Base-by-base conservation (phyloP, 306 rosid genomes). In the Luffa acutangula region DNA sequence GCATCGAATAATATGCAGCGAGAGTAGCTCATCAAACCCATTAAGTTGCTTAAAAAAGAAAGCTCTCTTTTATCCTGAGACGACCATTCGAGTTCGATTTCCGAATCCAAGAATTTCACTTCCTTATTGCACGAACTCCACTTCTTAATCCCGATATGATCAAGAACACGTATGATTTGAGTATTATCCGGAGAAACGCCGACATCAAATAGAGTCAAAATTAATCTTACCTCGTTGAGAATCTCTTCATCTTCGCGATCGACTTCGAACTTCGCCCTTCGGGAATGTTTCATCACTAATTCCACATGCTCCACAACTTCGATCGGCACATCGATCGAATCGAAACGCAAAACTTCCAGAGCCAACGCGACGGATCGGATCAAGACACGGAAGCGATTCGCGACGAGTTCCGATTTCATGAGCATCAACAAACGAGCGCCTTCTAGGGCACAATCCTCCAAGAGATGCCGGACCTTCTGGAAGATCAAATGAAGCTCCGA, bases 111-210 rank as follows among this genome's bases (percentile, higher is more conserved):
- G 69, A 95, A 91, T 81, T 85, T 91, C 78, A 88, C 89, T 81
- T 88, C 97, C 62, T 81, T 88, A 49, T 88, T 84, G 20, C 93
- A 90, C 79, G 76, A 84, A 79, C 91, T 85, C 99, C 97, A 91
- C 18, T 45, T 66, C 3, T 56, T 34, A 78, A 91, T 81, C 69
- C 96, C 89, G n/a, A 90, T 75, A 75, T 90, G 81, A 81, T 83
- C 91, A 37, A 95, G 87, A 78, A 89, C 86, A 78, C 80, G n/a
- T 69, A 69, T 88, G 49, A 95, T 59, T 34, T 81, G 84, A 60
- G 80, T 66, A 85, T 18, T 83, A 41, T 76, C 59, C 20, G 96
- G 96, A n/a, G 70, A 45, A 78, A 83, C 62, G 60, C 82, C 80
- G 20, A 78, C 81, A 84, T 87, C 85, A 11, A 95, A 88, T 52